Percentiles rank a stretch among this genome's conserved stretches.
Evolutionary conservation across 176 grass and related monocot species (phyloP).

Genomic region (Zoysia japonica): DNA sequence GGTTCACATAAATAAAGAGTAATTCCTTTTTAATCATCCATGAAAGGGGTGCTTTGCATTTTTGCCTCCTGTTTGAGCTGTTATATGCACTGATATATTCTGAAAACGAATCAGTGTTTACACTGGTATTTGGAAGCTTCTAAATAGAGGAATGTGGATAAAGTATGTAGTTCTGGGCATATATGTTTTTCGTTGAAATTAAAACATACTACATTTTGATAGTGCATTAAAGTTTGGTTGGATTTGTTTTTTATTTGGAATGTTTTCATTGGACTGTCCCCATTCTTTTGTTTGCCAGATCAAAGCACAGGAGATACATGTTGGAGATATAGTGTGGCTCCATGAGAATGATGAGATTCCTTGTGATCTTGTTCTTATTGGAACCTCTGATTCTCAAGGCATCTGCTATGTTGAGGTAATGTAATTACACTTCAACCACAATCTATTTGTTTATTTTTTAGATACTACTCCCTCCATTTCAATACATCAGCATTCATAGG

Average conservation of each 20-base stretch:
- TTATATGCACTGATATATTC: conserved; percentile 4
- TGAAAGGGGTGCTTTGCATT: not conserved
- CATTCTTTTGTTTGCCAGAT: conserved; percentile 47
- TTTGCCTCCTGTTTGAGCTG: not conserved
- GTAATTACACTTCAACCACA: not conserved
- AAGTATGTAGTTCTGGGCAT: not conserved
- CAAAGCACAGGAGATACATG: conserved; percentile 83
- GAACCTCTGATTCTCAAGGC: conserved; percentile 87
- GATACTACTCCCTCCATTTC: not conserved
- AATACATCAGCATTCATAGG: too few species aligned
- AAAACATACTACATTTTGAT: not conserved
- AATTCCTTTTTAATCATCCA: not conserved
- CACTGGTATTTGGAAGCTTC: conserved; percentile 5
- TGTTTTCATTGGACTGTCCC: conserved; percentile 34
- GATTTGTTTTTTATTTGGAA: conserved; percentile 21
- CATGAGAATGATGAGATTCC: conserved; percentile 96
- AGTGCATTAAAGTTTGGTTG: conserved; percentile 5
- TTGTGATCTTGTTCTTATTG: conserved; percentile 86
- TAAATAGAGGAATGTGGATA: not conserved
- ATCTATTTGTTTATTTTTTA: conserved; percentile 23
- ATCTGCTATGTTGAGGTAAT: conserved; percentile 96
- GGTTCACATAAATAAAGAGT: not conserved
- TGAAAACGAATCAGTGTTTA: conserved; percentile 18
- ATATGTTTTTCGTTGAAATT: not conserved
- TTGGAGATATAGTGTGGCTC: conserved; percentile 91